Conservation (phyloP, 768 basidiomycete species). For the Austroboletus festivus region DNA sequence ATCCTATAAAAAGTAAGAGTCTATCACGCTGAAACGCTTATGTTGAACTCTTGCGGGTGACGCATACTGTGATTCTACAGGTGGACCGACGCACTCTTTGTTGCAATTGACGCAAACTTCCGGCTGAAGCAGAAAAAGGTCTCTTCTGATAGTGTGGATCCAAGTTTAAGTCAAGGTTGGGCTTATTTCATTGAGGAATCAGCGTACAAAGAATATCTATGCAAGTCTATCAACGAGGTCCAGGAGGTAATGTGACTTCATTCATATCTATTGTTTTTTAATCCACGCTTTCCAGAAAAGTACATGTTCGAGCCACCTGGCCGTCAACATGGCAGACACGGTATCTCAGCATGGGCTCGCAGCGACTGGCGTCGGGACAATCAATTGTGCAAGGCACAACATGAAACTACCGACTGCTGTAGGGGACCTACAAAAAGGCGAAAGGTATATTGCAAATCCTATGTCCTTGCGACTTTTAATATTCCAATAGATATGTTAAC, state of each 20-base stretch:
- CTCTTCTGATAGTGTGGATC: conserved; percentile 12
- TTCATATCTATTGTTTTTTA: neutral
- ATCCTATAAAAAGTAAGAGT: neutral
- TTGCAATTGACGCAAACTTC: conserved; percentile 12
- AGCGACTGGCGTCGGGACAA: neutral
- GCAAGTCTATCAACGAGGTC: neutral
- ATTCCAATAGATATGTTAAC: neutral
- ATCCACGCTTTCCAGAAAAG: neutral
- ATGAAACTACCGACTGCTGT: neutral
- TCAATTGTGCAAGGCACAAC: neutral
- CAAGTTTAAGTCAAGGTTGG: conserved; percentile 23
- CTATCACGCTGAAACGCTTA: too few species aligned
- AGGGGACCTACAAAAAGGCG: neutral
- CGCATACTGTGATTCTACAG: neutral
- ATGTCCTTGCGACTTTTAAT: neutral
- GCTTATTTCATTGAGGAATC: conserved; percentile 25
- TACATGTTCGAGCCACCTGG: neutral
- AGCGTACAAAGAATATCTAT: conserved; percentile 14
- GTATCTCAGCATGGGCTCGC: neutral
- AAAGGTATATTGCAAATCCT: neutral
- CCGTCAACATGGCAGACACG: neutral
- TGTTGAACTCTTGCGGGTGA: too few species aligned
- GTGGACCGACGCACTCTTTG: conserved; percentile 15
- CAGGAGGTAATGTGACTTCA: conserved; percentile 25
- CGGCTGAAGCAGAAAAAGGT: conserved; percentile 25